phyloP scores from a whole-genome alignment of 176 grass and related monocot genomes.

The Alopecurus myosuroides region DNA sequence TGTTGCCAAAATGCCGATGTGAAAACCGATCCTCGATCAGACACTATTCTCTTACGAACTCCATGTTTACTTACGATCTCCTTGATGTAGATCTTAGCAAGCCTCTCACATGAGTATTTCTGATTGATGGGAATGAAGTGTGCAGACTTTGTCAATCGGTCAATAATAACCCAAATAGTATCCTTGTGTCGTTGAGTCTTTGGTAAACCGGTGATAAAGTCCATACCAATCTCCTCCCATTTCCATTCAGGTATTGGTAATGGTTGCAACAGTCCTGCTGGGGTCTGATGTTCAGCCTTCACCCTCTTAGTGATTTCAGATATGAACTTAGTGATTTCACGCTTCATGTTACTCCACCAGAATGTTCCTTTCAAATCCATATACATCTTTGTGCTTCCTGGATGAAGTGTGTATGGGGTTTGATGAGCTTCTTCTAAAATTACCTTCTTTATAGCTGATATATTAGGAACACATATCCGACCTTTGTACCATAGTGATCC shows the following conservation, averaged over 20 bases:
- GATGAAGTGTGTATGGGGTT: neutral
- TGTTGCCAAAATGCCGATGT: too few relatives aligned
- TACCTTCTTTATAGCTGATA: neutral
- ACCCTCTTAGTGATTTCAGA: neutral
- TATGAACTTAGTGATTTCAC: neutral
- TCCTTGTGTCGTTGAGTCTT: neutral
- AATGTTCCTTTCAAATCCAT: neutral
- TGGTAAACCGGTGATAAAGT: neutral
- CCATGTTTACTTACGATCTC: too few relatives aligned
- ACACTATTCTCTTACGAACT: too few relatives aligned
- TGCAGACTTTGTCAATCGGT: neutral
- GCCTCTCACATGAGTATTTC: neutral
- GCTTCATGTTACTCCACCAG: neutral
- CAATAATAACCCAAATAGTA: neutral
- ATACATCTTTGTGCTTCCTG: neutral
- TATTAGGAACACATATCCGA: neutral
- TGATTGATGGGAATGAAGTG: neutral
- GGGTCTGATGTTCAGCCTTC: neutral
- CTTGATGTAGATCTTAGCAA: neutral
- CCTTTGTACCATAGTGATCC: neutral
- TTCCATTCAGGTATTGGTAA: neutral
- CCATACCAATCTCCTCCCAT: neutral
- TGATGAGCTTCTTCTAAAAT: neutral
- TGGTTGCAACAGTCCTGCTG: neutral
- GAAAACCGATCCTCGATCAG: too few relatives aligned